Base-by-base conservation (phyloP, 371 early-diverging fungal species). In the Circinella minor region DNA sequence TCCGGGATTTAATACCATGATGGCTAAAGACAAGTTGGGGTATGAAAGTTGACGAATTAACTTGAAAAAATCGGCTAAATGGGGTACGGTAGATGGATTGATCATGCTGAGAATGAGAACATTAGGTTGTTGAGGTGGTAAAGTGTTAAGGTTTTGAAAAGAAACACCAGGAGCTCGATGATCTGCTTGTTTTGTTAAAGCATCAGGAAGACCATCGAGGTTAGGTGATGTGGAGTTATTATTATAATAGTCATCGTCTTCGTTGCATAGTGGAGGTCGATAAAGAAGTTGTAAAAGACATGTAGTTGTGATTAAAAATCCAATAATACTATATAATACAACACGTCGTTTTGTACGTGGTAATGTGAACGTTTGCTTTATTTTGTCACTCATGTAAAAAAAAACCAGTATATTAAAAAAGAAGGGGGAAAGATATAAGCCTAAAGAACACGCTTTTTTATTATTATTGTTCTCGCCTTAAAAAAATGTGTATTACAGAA, bases 1-100 rank as follows among this genome's bases (percentile, higher is more conserved):
- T 14, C 63, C 65, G 17, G 72, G 72, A 60, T 72, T 68, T 14
- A 72, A 34, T 17, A 72, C 51, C 34, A 72, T 65, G 36, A 72
- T 13, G 8, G 72, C 72, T 14, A 69, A 36, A 1, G 69, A 69
- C 11, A 69, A 36, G 8, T 69, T 63, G 55, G 69, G 69, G 57
- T 69, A 63, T 0, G 48, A 37, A 11, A 69, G 69, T 4, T 54
- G 36, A 4, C 64, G 51, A 36, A 69, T 37, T 20, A 55, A 15
- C 34, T 63, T 69, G 63, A 69, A 62, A 36, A 63, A 69, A 37
- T 69, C 64, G n/a, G 20, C 55, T 15, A 69, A 36, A 20, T 69
- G 49, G 3, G 36, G 55, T 36, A 69, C 64, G 27, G 55, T 63
- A 9, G 63, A 34, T 8, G 69, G 69, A 17, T 69, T 63, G 10